phyloP scores from a whole-genome alignment of 768 basidiomycete species.

The Phallus indusiatus region DNA sequence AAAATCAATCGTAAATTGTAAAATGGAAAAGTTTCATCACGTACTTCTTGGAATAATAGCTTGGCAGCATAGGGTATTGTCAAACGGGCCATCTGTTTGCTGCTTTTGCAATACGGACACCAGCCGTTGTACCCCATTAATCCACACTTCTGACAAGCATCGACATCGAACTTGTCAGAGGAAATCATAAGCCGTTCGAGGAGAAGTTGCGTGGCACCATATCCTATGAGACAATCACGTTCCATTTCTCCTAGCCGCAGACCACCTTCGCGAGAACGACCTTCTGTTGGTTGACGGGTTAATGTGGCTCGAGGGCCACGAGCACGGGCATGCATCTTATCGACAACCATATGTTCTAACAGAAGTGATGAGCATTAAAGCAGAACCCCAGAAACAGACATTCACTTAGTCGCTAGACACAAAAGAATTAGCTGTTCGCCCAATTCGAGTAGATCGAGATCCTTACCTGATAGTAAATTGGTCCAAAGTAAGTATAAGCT shows the following conservation, averaged over 20 bases:
- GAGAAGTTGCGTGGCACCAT: slow-evolving; percentile 95
- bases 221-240: slow-evolving; percentile 94
- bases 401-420: slow-evolving; percentile 84
- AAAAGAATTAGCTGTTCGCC: neutral
- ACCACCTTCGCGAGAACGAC: slow-evolving; percentile 95
- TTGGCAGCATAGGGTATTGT: slow-evolving; percentile 97
- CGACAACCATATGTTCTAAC: slow-evolving; percentile 96
- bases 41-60: slow-evolving; percentile 80
- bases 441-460: slow-evolving; percentile 7
- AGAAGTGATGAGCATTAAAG: neutral
- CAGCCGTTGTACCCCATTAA: slow-evolving; percentile 91
- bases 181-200: slow-evolving; percentile 99
- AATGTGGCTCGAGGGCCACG: slow-evolving; percentile 91
- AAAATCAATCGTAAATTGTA: neutral
- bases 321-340: slow-evolving; percentile 99
- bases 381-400: slow-evolving; percentile 15
- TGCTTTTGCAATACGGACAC: slow-evolving; percentile 98
- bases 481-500: slow-evolving; percentile 97
- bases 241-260: slow-evolving; percentile 98
- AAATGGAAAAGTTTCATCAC: slow-evolving; percentile 13
- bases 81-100: slow-evolving; percentile 90
- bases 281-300: slow-evolving; percentile 97
- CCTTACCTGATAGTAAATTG: slow-evolving; percentile 91
- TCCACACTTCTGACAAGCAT: slow-evolving; percentile 91
- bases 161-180: slow-evolving; percentile 95